These are phyloP conservation scores for Trichoderma orchidacearum DNA, from an alignment of 495 filamentous ascomycete genomes.

Conservation along the genomic window DNA sequence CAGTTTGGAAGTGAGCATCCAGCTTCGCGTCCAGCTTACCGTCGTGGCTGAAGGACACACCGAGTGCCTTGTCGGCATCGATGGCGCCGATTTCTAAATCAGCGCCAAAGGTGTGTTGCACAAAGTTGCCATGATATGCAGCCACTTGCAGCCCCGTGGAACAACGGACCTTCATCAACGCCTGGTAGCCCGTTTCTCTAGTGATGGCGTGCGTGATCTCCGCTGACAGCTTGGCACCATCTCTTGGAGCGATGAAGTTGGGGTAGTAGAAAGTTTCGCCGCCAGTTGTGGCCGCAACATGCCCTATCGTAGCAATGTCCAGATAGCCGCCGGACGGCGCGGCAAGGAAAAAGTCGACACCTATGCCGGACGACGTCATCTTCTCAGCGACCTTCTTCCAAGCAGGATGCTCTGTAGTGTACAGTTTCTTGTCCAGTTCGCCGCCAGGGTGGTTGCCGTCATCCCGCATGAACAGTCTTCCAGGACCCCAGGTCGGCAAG, in stretches of 20 bases:
- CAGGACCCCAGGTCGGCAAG: conserved; percentile 83
- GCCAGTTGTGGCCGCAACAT: conserved; percentile 65
- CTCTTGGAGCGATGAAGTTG: conserved; percentile 80
- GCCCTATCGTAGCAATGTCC: conserved; percentile 83
- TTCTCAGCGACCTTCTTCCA: conserved; percentile 76
- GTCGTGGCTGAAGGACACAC: conserved; percentile 88
- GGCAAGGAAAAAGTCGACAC: conserved; percentile 87
- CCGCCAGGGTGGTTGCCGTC: conserved; percentile 75
- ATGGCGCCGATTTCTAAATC: conserved; percentile 91
- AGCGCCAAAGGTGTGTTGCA: conserved; percentile 85
- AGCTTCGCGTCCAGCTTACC: conserved; percentile 93
- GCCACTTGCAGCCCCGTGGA: conserved; percentile 92
- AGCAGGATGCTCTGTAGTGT: conserved; percentile 74
- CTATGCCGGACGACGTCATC: conserved; percentile 78
- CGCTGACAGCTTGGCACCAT: conserved; percentile 66
- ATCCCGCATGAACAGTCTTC: conserved; percentile 69
- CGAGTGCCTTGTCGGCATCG: conserved; percentile 87
- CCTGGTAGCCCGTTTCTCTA: conserved; percentile 89
- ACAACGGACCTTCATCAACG: conserved; percentile 96
- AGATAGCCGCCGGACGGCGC: conserved; percentile 80
- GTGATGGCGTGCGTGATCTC: conserved; percentile 84
- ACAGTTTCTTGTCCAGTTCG: conserved; percentile 84
- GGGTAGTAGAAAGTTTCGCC: conserved; percentile 94
- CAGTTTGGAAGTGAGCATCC: conserved; percentile 96
- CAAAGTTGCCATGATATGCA: conserved; percentile 88